Base-by-base conservation (phyloP, 345 rosid species). In the Lumnitzera racemosa region DNA sequence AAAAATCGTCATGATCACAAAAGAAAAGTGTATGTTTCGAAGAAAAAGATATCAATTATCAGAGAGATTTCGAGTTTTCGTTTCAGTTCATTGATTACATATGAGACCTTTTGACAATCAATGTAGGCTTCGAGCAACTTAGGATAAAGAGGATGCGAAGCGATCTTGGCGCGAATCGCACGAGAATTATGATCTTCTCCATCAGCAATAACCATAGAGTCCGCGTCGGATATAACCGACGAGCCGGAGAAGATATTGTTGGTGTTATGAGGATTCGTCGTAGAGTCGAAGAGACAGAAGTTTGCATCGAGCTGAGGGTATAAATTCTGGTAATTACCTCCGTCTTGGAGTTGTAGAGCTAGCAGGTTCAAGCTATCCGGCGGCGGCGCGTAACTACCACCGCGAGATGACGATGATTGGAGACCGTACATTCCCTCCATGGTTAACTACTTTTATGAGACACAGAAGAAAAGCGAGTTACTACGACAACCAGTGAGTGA, bases 61-160 rank as follows among this genome's bases (percentile, higher is more conserved):
- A 36, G 10, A 36, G 43, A 36, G 11, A 36, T 2, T 36, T 3
- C 6, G 0, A 7, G 43, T 36, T 36, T 7, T 5, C 1, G 43
- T 5, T 7, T 36, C 10, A 36, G 11, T 36, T 36, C 11, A 36
- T 36, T 36, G 7, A 27, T 27, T 27, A 27, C 5, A 27, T 27
- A 27, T 27, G 13, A 51, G 50, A 82, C 87, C 84, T 82, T 82
- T 67, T 79, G 84, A 66, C 82, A 82, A 46, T 77, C 84, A 59
- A 79, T 67, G 62, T 79, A 82, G 2, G 87, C 78, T 52, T 82
- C 59, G 29, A 79, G 75, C n/a, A 82, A 64, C 46, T 67, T 72
- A 57, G 87, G 84, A 70, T 82, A 82, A 60, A 76, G 84, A 56
- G 84, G 82, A 58, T 82, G 87, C 55, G 84, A 67, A 17, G 78